Base-by-base conservation (phyloP, 306 rosid genomes). In the Cucumis hystrix region DNA sequence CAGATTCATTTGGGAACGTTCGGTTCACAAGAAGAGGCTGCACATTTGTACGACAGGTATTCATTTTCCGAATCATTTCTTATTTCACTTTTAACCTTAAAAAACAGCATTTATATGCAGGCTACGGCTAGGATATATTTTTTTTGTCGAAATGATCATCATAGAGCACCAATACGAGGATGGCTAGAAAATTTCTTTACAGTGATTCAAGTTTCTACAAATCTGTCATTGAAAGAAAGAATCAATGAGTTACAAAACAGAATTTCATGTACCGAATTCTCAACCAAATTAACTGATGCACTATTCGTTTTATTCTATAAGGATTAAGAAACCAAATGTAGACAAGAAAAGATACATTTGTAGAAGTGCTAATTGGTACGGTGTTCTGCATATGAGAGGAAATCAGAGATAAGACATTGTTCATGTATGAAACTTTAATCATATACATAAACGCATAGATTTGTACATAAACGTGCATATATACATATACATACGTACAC, bases 1-100 rank as follows among this genome's bases (percentile, higher is more conserved):
- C 98, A 92, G 87, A 95, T 95, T 65, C 98, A 95, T 83, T 84
- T 95, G 67, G 97, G 98, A 25, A 94, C 97, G 71, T 92, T 92
- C 41, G 89, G 89, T 76, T 92, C 96, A n/a, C 96, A 94, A 90
- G 91, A 90, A 86, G 98, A 89, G 85, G 97, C 98, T 80, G 97
- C 93, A 58, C 97, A 49, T 78, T 86, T 94, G 78, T 94, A 94
- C 59, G 98, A 95, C 86, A 90, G 98, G 98, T 86, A 79, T 4
- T 10, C 55, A 6, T 23, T 70, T 8, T 57, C 14, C 6, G n/a
- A 45, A 70, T 71, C 20, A 13, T 7, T 15, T 37, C 23, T 52
- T 15, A 15, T 28, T 28, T 45, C 5, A 10, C 4, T n/a, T 28
- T 70, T 70, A 7, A 23, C 49, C 20, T 0, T 23, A 14, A 47